phyloP scores from a whole-genome alignment of 1,284 basidiomycete genomes.

The Rhodofomes roseus region DNA sequence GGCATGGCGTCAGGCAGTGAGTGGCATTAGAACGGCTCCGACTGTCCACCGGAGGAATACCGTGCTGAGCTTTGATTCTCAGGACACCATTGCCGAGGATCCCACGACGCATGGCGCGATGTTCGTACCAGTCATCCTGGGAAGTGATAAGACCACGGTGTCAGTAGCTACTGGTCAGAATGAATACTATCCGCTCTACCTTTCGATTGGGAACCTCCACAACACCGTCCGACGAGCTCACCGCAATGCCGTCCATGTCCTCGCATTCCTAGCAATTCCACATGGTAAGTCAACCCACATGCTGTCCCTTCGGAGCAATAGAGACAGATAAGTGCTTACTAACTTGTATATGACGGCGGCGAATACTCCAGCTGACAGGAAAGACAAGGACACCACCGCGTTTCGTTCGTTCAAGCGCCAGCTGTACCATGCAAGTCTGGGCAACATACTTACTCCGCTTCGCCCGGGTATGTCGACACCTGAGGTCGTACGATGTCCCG shows the following conservation, averaged over 20 bases:
- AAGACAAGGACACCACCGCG: not conserved
- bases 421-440: constrained; percentile 9
- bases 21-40: not conserved
- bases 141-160: constrained; percentile 21
- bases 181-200: constrained; percentile 21
- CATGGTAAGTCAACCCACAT: constrained; percentile 4
- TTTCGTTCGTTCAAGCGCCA: constrained; percentile 10
- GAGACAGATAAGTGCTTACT: too few species aligned
- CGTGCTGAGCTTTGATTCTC: not conserved
- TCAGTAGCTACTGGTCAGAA: constrained; percentile 21
- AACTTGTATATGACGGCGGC: too few species aligned
- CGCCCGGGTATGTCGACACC: constrained; percentile 4
- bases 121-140: constrained; percentile 15
- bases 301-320: too few species aligned
- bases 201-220: constrained; percentile 14
- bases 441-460: constrained; percentile 3
- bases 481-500: not conserved
- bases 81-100: constrained; percentile 13
- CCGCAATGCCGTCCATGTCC: constrained; percentile 10
- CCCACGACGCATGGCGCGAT: constrained; percentile 10
- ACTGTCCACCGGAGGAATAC: not conserved
- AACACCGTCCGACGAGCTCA: constrained; percentile 18
- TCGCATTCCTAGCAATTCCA: constrained; percentile 18
- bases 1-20: constrained; percentile 22
- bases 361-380: constrained; percentile 1